Base-by-base conservation (phyloP, 148 eudicot species). In the Pouteria glomerata region DNA sequence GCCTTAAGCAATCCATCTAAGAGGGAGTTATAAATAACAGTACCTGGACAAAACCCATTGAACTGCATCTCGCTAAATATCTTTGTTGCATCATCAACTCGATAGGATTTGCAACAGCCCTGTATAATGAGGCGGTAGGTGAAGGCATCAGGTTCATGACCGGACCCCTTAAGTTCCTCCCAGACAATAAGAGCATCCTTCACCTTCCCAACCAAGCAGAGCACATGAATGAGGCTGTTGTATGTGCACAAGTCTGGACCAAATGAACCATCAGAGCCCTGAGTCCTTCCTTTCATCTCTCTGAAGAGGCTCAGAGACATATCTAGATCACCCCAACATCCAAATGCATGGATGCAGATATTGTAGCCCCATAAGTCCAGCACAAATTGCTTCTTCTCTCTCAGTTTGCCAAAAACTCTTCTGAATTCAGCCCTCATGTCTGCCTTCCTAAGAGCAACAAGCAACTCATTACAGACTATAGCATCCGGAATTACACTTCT, bases 181-280 rank as follows among this genome's bases (percentile, higher is more conserved):
- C 91, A 92, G 59, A 89, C 86, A 58, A 69, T 73, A 6, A 89
- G 76, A 15, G 97, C 95, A 81, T 92, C 93, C 65, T 84, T 86
- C 63, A 88, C 80, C 76, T 86, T 86, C 69, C 97, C 96, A 56
- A 71, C 79, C 61, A 50, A 76, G 80, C 89, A 92, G 33, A 92
- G 88, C 66, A 85, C 90, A 19, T 81, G 96, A 61, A 90, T 84
- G 53, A 93, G 90, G 81, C 86, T 93, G 63, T 93, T 90, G 72
- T 93, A 93, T 6, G 98, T 93, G 72, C 93, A 88, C 76, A 93
- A 79, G 73, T 92, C 98, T 1, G 96, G 89, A 69, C 65, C 77
- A 66, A 70, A 75, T 55, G 71, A 66, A 68, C 81, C 76, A n/a
- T 37, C 73, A n/a, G 60, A 50, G 48, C 59, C 72, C 39, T 66